Evolutionary conservation across 1,284 basidiomycete genomes (phyloP), one percentile per base, ranked within the genome.

Genomic region (Puccinia coronata): DNA sequence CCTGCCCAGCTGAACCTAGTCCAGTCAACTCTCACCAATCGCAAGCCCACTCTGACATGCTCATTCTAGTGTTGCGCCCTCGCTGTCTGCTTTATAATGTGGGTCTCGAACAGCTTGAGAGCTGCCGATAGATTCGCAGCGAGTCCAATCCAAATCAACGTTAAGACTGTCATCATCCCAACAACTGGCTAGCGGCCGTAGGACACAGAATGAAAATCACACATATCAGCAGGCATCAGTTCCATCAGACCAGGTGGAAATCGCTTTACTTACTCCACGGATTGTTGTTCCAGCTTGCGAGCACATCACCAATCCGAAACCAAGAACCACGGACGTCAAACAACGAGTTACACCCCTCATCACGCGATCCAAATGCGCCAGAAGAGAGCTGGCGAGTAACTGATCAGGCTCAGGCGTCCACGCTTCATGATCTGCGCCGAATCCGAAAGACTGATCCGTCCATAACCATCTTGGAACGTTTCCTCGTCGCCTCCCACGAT

Each of bases 371-470:
- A 28, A 34, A 28, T n/a, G 12, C n/a, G 23, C 18, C 61, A 63
- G 61, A 51, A 70, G 43, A 70, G 25, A 49, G 47, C 14, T 49
- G 67, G 67, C 67, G 67, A 49, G 5, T 70, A 43, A n/a, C 67
- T 34, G 28, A 49, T 14, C 12, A 47, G n/a, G n/a, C n/a, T n/a
- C n/a, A n/a, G 4, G 11, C 18, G 31, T 67, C 43, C 39, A 67
- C 36, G 16, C 20, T 31, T 28, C 36, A 49, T 70, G 67, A 70
- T 70, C 31, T 70, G 16, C 41, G 43, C 20, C 61, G 5, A 63
- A 28, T 49, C 18, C 39, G 20, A 70, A 11, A 41, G n/a, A n/a
- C 39, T 16, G 20, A 70, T 25, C 49, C 43, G 18, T 51, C 47
- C 28, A 6, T 25, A 49, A 20, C 16, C 18, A 4, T 4, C 28